A percentile compares a stretch with the other conserved stretches of the same genome.
phyloP scores from a whole-genome alignment of 73 alveolate genomes.

The Breviolum minutum region DNA sequence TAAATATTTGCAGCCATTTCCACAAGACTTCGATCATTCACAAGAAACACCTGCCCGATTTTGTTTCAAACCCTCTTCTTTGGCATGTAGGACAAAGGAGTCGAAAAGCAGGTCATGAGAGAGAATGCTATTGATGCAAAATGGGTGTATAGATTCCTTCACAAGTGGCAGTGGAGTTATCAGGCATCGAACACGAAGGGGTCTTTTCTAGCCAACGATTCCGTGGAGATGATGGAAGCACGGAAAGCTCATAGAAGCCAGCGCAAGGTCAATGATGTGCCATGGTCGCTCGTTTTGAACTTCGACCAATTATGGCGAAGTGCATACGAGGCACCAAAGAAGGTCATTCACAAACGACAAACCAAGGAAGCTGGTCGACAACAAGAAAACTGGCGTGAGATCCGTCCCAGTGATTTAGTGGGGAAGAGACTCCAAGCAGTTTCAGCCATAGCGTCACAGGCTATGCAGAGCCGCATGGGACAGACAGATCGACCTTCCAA shows the following conservation, averaged over 20 bases:
- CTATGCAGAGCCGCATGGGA: neutral
- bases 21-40: too few relatives aligned
- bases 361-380: neutral
- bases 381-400: neutral
- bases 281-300: neutral
- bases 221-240: neutral
- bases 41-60: too few relatives aligned
- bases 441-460: neutral
- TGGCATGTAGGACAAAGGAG: neutral
- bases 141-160: neutral
- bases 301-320: neutral
- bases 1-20: too few relatives aligned
- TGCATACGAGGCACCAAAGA: neutral
- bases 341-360: neutral
- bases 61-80: too few relatives aligned
- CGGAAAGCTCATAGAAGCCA: neutral
- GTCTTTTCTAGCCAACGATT: neutral
- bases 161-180: neutral
- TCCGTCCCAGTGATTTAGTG: neutral
- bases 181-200: neutral
- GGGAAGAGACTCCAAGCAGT: neutral
- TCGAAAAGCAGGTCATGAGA: neutral
- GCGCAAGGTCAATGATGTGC: neutral
- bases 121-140: neutral
- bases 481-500: neutral